Percentiles rank a stretch among this genome's conserved stretches.
Evolutionary conservation across 2,329 filamentous ascomycete species (phyloP).

Genomic region (Cladobotryum mycophilum): DNA sequence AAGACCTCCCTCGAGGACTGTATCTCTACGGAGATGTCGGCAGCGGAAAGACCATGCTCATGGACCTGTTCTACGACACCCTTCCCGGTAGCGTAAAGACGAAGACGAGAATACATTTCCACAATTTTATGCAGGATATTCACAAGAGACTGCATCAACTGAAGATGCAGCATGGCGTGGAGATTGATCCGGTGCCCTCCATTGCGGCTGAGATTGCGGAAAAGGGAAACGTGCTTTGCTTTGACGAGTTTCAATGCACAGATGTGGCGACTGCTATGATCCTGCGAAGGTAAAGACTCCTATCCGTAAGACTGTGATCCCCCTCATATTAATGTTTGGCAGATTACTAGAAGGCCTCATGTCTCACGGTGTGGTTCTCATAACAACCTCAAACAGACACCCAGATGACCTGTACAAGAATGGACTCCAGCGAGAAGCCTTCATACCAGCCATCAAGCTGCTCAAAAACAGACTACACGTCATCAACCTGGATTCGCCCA

Average conservation of each 20-base stretch:
- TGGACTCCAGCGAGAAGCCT: conserved; percentile 90
- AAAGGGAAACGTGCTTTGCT: conserved; percentile 80
- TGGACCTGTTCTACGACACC: conserved; percentile 97
- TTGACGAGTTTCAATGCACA: conserved; percentile 98
- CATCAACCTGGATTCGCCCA: conserved; percentile 90
- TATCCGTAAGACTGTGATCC: background rate
- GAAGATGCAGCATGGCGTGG: conserved; percentile 82
- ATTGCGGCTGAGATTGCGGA: conserved; percentile 92
- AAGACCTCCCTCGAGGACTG: conserved; percentile 75
- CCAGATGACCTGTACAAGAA: conserved; percentile 97
- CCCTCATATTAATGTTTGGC: background rate
- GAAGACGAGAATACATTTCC: conserved; percentile 94
- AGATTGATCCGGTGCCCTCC: conserved; percentile 85
- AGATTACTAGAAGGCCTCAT: conserved; percentile 83
- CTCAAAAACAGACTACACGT: conserved; percentile 79
- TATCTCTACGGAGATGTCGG: conserved; percentile 97
- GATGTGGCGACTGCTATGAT: conserved; percentile 99
- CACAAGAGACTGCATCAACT: conserved; percentile 85
- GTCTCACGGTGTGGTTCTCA: conserved; percentile 92
- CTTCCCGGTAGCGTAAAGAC: conserved; percentile 70
- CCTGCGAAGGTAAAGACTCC: conserved; percentile 54
- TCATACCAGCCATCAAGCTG: conserved; percentile 90
- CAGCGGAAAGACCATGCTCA: conserved; percentile 98
- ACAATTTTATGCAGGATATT: conserved; percentile 99
- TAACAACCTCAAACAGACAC: conserved; percentile 95